Conservation (phyloP, 108 stramenopile species). For the Parietichytrium sp. region DNA sequence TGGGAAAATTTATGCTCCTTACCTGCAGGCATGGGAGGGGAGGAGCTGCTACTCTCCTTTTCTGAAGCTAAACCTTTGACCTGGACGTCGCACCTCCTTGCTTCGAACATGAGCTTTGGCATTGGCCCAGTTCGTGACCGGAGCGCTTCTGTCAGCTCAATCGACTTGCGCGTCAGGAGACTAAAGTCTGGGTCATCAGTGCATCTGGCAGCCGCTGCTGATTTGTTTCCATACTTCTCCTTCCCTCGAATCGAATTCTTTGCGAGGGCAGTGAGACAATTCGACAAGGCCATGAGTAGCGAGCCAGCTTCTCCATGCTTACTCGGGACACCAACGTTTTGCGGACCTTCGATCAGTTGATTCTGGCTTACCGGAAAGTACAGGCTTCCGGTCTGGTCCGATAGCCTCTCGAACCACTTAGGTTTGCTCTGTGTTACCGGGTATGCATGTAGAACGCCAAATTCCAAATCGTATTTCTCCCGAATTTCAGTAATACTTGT, state of each 20-base stretch:
- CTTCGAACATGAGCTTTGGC: slow-evolving; percentile 31
- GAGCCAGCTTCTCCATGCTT: no score
- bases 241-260: no score
- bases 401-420: neutral
- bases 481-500: neutral
- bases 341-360: neutral
- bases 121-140: no score
- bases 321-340: neutral
- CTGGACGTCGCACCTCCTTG: neutral
- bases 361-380: neutral
- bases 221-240: no score
- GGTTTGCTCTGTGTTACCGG: neutral
- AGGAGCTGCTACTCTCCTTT: no score
- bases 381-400: no score
- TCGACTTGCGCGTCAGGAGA: neutral
- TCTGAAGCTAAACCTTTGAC: neutral
- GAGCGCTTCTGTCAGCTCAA: no score
- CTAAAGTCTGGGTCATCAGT: no score
- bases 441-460: slow-evolving; percentile 1
- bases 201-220: no score
- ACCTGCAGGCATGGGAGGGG: no score
- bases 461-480: neutral
- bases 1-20: no score
- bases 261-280: neutral
- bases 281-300: neutral